These are phyloP conservation scores for Fusarium avenaceum DNA, from an alignment of 2,329 filamentous ascomycete genomes.

Conservation along the genomic window DNA sequence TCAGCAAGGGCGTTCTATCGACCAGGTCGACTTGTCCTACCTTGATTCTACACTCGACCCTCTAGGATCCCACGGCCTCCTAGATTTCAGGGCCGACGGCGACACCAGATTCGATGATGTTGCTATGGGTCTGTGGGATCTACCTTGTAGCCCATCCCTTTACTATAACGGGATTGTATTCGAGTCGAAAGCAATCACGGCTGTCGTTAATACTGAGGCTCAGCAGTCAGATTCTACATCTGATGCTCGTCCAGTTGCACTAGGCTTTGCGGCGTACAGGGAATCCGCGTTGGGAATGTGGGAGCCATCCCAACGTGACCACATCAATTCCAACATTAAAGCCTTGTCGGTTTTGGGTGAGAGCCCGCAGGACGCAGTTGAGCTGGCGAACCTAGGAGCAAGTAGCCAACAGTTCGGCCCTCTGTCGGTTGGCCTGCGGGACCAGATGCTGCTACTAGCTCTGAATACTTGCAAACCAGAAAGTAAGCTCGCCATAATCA, in stretches of 20 bases:
- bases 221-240: background rate
- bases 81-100: background rate
- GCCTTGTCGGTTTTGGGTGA: conserved; percentile 1
- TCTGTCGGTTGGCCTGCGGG: background rate
- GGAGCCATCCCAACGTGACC: conserved; percentile 2
- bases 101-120: conserved; percentile 4
- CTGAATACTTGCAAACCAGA: background rate
- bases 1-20: background rate
- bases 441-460: background rate
- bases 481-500: conserved; percentile 4
- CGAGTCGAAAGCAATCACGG: background rate
- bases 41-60: background rate
- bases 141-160: background rate
- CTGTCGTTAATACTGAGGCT: accelerated
- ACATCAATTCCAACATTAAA: background rate
- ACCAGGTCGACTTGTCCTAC: background rate
- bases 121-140: conserved; percentile 2
- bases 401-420: background rate
- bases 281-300: conserved; percentile 1
- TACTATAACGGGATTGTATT: background rate
- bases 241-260: background rate
- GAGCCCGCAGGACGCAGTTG: background rate
- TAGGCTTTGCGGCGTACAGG: background rate
- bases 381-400: background rate
- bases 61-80: background rate